A percentile compares a stretch with the other conserved stretches of the same genome.
phyloP scores from a whole-genome alignment of 1,284 basidiomycete species.

The Volvariella volvacea region DNA sequence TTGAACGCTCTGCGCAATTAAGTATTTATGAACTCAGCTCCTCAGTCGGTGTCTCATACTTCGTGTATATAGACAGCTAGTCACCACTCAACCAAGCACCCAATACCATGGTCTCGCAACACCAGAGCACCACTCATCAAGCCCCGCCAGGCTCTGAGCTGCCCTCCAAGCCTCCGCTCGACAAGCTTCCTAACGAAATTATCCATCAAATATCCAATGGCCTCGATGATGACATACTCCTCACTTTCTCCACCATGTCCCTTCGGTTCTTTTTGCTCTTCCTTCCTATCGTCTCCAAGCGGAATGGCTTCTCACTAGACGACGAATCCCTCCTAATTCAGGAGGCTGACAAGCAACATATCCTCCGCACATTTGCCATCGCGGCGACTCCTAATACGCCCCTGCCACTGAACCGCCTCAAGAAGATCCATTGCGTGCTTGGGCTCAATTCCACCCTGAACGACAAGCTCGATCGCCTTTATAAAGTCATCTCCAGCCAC shows the following conservation, averaged over 20 bases:
- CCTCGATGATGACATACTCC: constrained; percentile 7
- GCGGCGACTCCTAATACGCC: neutral
- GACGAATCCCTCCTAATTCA: constrained; percentile 4
- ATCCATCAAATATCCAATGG: constrained; percentile 7
- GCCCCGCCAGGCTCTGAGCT: neutral
- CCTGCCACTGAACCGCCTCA: too few species aligned
- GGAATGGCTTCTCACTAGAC: constrained; percentile 3
- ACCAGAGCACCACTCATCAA: constrained; percentile 1
- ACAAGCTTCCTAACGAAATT: constrained; percentile 9
- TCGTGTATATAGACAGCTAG: too few species aligned
- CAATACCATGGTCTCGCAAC: too few species aligned
- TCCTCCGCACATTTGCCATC: constrained; percentile 9
- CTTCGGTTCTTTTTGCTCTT: constrained; percentile 2
- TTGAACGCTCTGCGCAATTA: too few species aligned
- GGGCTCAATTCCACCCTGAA: too few species aligned
- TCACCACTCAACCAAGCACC: too few species aligned
- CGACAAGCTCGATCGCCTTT: too few species aligned
- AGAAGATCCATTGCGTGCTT: too few species aligned
- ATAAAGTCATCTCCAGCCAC: too few species aligned
- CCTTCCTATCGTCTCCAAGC: constrained; percentile 3
- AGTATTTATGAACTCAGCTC: too few species aligned
- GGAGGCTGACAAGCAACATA: constrained; percentile 2
- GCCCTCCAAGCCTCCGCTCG: neutral
- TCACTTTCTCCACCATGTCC: constrained; percentile 3
- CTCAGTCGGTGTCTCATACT: too few species aligned